Base-by-base conservation (phyloP, 2,329 filamentous ascomycete species). In the Arthrobotrys sinensis region DNA sequence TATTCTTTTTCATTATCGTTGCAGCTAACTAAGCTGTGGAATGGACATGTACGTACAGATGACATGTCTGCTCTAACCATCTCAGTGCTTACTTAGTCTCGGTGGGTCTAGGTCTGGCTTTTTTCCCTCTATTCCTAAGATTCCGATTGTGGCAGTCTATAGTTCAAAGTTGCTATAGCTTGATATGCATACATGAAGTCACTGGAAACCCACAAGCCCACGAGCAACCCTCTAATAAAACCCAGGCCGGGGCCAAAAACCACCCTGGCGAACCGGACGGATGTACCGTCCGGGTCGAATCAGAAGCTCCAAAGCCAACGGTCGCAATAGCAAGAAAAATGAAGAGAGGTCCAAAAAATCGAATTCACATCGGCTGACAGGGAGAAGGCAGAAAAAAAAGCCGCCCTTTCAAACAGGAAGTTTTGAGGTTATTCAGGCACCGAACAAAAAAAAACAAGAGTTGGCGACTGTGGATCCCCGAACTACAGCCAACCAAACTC, bases 271-370 rank as follows among this genome's bases (percentile, higher is more conserved):
- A 71, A 14, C 40, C 55, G 45, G 40, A 57, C 55, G 67, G 67
- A 71, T 71, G 43, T 71, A 63, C 14, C n/a, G 24, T 46, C 55
- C 67, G 55, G 28, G 28, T 63, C 45, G 45, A 64, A 71, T 53
- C 45, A 71, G 19, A 64, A 10, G 21, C 55, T 60, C 19, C 36
- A 40, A 60, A 60, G 12, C 19, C 36, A 16, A n/a, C 34, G 2
- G n/a, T n/a, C 36, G 12, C 34, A 34, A 48, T 16, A 36, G n/a
- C 24, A 3, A 10, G 5, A 21, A 21, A 21, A 34, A 36, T 7
- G 14, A 7, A 38, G 40, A 43, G n/a, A 24, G n/a, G 16, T 53
- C 50, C 50, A 34, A 34, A 53, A 53, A 24, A 53, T 53, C 50
- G 50, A 53, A 53, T 53, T 53, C 24, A 4, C 21, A 14, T 10